Conservation (phyloP, 2,329 filamentous ascomycete species). For the Trichoderma citrinoviride region DNA sequence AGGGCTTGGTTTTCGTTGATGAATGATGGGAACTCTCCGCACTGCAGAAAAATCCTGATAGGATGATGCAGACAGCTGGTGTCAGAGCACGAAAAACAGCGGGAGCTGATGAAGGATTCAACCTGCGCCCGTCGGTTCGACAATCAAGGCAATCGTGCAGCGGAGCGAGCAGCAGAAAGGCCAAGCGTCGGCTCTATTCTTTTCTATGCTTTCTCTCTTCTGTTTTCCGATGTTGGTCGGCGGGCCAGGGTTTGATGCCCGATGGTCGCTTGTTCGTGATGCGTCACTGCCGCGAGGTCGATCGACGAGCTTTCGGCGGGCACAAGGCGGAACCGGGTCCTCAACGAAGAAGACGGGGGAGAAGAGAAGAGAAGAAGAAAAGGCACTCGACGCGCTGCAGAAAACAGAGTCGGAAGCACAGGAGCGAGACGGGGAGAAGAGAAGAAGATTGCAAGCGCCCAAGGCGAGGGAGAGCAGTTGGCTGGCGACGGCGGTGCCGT, state of each 20-base stretch:
- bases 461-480: constrained; percentile 37
- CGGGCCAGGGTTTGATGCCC: constrained; percentile 9
- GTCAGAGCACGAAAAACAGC: not conserved
- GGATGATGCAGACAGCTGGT: constrained; percentile 1
- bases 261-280: constrained; percentile 6
- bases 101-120: not conserved
- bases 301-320: constrained; percentile 16
- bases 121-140: not conserved
- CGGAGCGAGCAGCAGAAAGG: constrained; percentile 1
- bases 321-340: not conserved
- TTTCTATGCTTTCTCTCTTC: not conserved
- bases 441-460: constrained; percentile 42
- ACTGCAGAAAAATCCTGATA: constrained; percentile 19
- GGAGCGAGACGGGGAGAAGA: constrained; percentile 32
- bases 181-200: not conserved
- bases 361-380: not conserved
- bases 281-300: constrained; percentile 13
- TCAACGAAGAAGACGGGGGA: not conserved
- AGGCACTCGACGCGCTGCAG: constrained; percentile 13
- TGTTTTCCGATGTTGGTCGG: not conserved
- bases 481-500: constrained; percentile 44
- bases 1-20: constrained; percentile 7
- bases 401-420: constrained; percentile 22
- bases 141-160: not conserved
- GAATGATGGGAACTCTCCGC: constrained; percentile 17